Base-by-base conservation (phyloP, 257 asterid species). In the Nicotiana tomentosiformis region DNA sequence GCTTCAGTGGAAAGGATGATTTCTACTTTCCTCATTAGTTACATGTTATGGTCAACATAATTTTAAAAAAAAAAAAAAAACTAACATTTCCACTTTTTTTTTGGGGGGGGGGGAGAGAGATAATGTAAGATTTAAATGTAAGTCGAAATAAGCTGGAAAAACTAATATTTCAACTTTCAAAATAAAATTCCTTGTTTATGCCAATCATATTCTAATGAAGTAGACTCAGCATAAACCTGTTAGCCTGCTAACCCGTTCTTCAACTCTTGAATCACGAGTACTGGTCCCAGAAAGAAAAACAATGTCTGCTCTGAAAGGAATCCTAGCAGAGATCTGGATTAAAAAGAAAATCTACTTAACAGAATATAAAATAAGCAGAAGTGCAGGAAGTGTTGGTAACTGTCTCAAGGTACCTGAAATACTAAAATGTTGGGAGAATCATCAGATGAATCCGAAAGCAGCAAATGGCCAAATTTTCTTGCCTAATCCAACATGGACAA, bases 361-460 rank as follows among this genome's bases (percentile, higher is more conserved):
- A 76, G 84, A 76, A 74, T 74, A 78, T 64, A 60, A 33, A 51
- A 80, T 61, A 84, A 82, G 84, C 46, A 66, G 82, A 77, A 43
- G 18, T 57, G 76, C 49, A 56, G 46, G 17, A 2, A 18, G 39
- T 4, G 15, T 3, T 66, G 20, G 56, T 3, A 46, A 72, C 51
- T 46, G 39, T 46, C 79, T 26, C 23, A 15, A 83, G 61, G 80
- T 80, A 96, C 99, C 99, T 96, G 98, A 90, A 96, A 94, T 85
- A 96, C 97, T 77, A 96, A 91, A 88, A 96, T 87, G 72, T 92
- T 96, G 60, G 99, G 89, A 84, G 91, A 90, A 84, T 86, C 82
- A 62, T 91, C 98, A 70, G 93, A 88, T 79, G 97, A 89, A 86
- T 96, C 97, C 51, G 99, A 91, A 83, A 96, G 98, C 92, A 90